Conservation (phyloP, 2,329 filamentous ascomycete genomes). For the Venturia aucupariae region DNA sequence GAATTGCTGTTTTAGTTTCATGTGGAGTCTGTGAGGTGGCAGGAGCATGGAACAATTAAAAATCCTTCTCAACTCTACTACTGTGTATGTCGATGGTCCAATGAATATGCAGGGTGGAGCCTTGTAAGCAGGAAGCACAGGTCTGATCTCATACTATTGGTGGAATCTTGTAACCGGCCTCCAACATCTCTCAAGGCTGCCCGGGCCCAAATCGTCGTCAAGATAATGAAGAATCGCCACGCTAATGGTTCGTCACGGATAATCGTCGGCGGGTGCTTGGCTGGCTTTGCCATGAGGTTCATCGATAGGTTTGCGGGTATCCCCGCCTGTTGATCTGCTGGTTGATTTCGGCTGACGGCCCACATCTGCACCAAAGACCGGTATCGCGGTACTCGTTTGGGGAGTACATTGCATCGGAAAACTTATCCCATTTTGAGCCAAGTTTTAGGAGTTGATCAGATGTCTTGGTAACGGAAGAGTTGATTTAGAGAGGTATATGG, state of each 20-base stretch:
- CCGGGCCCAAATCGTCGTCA: background rate
- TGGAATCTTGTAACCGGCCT: background rate
- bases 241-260: background rate
- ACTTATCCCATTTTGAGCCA: background rate
- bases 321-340: background rate
- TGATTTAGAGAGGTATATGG: background rate
- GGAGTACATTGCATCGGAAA: background rate
- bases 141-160: background rate
- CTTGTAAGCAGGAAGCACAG: background rate
- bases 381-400: background rate
- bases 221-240: background rate
- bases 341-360: background rate
- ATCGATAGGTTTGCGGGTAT: background rate
- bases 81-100: background rate
- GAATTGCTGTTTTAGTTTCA: background rate
- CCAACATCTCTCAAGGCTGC: background rate
- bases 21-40: background rate
- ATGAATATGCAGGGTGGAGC: background rate
- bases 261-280: background rate
- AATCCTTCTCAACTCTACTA: no score
- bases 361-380: no score
- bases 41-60: background rate
- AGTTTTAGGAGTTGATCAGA: background rate
- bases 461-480: background rate
- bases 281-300: background rate